Percentiles rank a stretch among this genome's conserved stretches.
Conservation (phyloP, 305 asterid species). For the Fraxinus dipetala region DNA sequence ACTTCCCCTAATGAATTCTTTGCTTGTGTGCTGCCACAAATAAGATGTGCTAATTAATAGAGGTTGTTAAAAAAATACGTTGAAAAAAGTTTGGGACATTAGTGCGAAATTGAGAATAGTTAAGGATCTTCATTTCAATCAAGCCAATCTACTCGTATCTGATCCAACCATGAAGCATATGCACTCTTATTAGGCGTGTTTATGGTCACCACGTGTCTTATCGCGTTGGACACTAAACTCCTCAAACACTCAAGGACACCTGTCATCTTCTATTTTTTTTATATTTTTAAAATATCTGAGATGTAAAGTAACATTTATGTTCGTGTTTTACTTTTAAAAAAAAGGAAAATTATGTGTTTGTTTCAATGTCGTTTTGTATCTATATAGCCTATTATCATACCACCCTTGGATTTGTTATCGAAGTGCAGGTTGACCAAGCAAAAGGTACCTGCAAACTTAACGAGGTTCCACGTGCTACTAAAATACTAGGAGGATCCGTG, state of each 20-base stretch:
- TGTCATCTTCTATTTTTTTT: not conserved
- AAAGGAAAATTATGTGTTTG: too few species aligned
- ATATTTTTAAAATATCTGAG: not conserved
- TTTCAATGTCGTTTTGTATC: not conserved
- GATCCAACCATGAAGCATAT: not conserved
- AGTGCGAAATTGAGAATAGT: too few species aligned
- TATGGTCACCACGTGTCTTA: not conserved
- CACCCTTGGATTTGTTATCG: not conserved
- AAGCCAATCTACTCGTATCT: slow-evolving; percentile 14
- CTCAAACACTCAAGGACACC: not conserved
- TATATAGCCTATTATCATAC: not conserved
- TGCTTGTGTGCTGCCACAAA: too few species aligned
- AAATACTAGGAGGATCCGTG: slow-evolving; percentile 8
- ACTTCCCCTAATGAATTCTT: too few species aligned
- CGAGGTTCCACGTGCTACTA: slow-evolving; percentile 11
- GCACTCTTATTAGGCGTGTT: not conserved
- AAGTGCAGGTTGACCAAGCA: not conserved
- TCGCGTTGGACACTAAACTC: not conserved
- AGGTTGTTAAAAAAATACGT: too few species aligned
- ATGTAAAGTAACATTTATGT: not conserved
- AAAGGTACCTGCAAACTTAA: not conserved
- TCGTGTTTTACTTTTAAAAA: not conserved
- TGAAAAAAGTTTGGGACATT: too few species aligned
- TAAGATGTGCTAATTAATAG: too few species aligned
- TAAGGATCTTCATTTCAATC: too few species aligned